phyloP scores from a whole-genome alignment of 73 alveolate genomes.

The Tetrahymena malaccensis region DNA sequence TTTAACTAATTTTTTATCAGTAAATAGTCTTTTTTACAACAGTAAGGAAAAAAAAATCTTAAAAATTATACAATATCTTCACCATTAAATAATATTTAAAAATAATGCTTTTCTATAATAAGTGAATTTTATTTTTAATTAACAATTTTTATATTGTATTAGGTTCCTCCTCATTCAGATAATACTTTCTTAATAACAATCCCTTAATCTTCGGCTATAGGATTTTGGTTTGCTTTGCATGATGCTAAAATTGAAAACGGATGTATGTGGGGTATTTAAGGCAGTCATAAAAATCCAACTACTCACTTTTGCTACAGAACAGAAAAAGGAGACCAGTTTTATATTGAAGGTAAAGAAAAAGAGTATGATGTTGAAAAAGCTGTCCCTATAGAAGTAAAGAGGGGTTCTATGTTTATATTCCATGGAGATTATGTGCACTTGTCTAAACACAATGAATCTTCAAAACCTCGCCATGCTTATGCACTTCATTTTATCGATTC shows the following conservation, averaged over 20 bases:
- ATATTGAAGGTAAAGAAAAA: not conserved
- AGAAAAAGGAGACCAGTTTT: conserved; percentile 8
- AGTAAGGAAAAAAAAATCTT: not conserved
- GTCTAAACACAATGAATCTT: conserved; percentile 53
- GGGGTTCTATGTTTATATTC: conserved; percentile 61
- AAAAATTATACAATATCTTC: not conserved
- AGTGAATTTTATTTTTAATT: no score
- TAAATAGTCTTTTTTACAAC: not conserved
- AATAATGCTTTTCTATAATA: no score
- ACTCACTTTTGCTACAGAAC: not conserved
- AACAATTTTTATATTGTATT: not conserved
- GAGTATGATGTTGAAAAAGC: conserved; percentile 45
- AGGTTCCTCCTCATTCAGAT: conserved; percentile 59
- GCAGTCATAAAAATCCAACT: conserved; percentile 44
- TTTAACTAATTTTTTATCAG: not conserved
- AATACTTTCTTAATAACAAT: conserved; percentile 48
- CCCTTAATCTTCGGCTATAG: conserved; percentile 53
- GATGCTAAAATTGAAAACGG: conserved; percentile 62
- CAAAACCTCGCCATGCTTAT: conserved; percentile 67
- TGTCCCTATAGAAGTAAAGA: conserved; percentile 54
- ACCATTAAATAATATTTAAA: no score
- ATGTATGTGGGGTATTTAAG: conserved; percentile 66
- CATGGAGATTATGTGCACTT: conserved; percentile 73
- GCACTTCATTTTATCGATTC: conserved; percentile 71
- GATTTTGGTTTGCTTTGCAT: conserved; percentile 66